phyloP scores from a whole-genome alignment of 1,284 basidiomycete species.

The Cutaneotrichosporon sp. region DNA sequence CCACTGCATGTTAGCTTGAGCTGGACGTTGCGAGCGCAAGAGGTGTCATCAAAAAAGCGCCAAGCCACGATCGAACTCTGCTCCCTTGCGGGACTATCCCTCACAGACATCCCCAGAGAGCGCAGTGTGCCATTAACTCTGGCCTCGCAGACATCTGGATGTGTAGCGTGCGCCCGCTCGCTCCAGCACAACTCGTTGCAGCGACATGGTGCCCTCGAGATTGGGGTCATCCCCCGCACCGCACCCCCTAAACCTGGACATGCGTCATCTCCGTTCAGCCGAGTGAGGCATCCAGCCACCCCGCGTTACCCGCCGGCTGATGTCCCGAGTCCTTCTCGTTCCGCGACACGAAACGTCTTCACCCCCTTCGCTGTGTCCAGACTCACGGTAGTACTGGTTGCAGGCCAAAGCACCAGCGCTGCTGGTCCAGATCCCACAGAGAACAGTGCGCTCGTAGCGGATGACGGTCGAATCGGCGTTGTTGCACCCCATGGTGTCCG shows the following conservation, averaged over 20 bases:
- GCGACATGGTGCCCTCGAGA: neutral
- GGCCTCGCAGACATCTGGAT: too few species aligned
- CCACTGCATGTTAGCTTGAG: neutral
- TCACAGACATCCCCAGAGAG: neutral
- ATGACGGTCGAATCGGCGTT: slow-evolving; percentile 31
- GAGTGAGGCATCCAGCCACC: neutral
- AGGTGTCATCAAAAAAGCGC: neutral
- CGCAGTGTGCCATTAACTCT: neutral
- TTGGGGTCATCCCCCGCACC: too few species aligned
- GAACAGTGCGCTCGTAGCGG: slow-evolving; percentile 45
- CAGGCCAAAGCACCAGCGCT: slow-evolving; percentile 34
- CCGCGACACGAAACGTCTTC: neutral
- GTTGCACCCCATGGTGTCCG: slow-evolving; percentile 33
- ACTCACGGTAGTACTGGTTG: slow-evolving; percentile 1
- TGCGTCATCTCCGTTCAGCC: neutral
- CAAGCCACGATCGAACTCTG: neutral
- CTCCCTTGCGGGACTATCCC: neutral
- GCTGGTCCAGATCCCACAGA: slow-evolving; percentile 48
- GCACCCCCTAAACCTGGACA: neutral
- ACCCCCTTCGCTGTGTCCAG: neutral
- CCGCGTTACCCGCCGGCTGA: neutral
- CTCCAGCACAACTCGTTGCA: neutral
- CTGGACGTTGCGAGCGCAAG: neutral
- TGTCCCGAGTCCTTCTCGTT: neutral
- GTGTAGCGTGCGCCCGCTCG: neutral